A percentile compares a stretch with the other conserved stretches of the same genome.
phyloP scores from a whole-genome alignment of 1,139 yeast genomes.

The Geotrichum europaeum region DNA sequence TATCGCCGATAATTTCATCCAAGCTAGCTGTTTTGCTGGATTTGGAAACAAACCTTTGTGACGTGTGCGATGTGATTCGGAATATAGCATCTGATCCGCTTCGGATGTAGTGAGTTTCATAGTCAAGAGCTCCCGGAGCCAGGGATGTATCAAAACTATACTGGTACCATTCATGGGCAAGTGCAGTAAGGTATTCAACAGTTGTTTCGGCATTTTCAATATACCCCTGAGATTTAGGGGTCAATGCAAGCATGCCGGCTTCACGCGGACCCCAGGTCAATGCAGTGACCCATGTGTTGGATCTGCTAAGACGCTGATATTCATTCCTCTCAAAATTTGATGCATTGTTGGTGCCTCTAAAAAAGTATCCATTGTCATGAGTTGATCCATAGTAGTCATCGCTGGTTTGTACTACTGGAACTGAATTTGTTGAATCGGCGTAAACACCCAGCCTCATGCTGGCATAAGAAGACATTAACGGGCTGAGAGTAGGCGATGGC shows the following conservation, averaged over 20 bases:
- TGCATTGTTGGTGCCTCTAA: constrained; percentile 2
- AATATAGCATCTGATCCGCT: constrained; percentile 12
- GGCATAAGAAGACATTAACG: constrained; percentile 13
- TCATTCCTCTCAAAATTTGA: background rate
- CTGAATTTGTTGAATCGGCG: constrained; percentile 7
- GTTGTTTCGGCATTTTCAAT: constrained; percentile 7
- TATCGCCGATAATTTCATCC: background rate
- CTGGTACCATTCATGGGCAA: constrained; percentile 11
- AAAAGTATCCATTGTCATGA: background rate
- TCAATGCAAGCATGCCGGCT: constrained; percentile 12
- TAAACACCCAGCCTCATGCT: constrained; percentile 13
- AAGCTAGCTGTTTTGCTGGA: background rate
- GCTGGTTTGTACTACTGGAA: background rate
- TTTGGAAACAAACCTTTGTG: constrained; percentile 8
- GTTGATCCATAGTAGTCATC: background rate
- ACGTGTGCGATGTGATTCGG: constrained; percentile 11
- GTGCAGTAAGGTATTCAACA: constrained; percentile 7
- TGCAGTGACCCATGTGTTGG: constrained; percentile 13
- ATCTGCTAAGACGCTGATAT: background rate
- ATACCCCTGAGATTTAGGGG: background rate
- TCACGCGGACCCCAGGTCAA: constrained; percentile 15
- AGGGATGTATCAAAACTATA: background rate
- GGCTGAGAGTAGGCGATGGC: constrained; percentile 6
- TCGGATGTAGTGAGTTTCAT: constrained; percentile 6
- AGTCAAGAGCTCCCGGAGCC: background rate